Conservation (phyloP, 2,329 filamentous ascomycete genomes). For the Tolypocladium guangdongense region DNA sequence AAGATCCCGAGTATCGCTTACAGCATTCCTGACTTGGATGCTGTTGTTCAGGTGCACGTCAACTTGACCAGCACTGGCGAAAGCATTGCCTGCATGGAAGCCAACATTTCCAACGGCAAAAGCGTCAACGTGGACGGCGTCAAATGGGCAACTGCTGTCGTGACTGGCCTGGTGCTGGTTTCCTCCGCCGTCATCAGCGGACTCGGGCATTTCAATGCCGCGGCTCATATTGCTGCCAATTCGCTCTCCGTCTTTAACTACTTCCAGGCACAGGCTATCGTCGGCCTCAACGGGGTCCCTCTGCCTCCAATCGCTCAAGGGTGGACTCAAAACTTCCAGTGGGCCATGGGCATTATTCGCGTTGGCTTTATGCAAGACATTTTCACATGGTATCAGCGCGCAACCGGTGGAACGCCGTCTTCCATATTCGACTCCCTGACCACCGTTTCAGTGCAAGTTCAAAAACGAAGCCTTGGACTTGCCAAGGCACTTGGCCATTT, state of each 20-base stretch:
- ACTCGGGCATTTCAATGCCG: conserved; percentile 84
- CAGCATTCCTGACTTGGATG: conserved; percentile 82
- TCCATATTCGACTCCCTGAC: conserved; percentile 64
- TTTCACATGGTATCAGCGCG: conserved; percentile 90
- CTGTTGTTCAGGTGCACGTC: conserved; percentile 71
- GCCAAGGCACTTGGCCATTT: conserved; percentile 31
- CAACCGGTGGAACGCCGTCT: conserved; percentile 78
- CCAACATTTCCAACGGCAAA: conserved; percentile 79
- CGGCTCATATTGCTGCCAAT: conserved; percentile 87
- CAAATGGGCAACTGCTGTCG: conserved; percentile 80
- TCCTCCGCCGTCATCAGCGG: conserved; percentile 84
- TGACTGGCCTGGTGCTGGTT: conserved; percentile 72
- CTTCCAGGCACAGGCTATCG: conserved; percentile 87
- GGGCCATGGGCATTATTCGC: conserved; percentile 92
- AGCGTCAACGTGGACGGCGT: conserved; percentile 83
- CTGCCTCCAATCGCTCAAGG: conserved; percentile 80
- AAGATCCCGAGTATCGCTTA: conserved; percentile 77
- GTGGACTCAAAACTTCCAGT: conserved; percentile 97
- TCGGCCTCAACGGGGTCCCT: conserved; percentile 70
- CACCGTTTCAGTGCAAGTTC: conserved; percentile 71
- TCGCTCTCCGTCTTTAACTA: conserved; percentile 86
- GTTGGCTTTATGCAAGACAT: conserved; percentile 76
- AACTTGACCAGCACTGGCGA: conserved; percentile 51
- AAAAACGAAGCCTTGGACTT: conserved; percentile 44
- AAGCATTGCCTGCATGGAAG: conserved; percentile 77